These are phyloP conservation scores for Suillus bovinus DNA, from an alignment of 768 basidiomycete genomes.

Conservation along the genomic window DNA sequence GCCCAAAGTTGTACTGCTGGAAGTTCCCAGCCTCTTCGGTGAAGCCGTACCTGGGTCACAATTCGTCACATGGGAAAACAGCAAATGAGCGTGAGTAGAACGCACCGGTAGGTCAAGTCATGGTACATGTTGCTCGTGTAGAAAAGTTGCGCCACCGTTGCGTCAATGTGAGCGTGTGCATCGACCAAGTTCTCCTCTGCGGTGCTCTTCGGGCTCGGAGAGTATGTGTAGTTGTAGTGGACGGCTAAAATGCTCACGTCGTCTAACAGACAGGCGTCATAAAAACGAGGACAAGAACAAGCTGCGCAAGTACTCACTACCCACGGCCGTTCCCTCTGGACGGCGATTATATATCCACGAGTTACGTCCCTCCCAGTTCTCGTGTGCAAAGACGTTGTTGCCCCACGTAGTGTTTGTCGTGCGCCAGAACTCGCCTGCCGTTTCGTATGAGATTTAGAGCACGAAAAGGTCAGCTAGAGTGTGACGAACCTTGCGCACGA, in stretches of 20 bases:
- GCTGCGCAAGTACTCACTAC: not conserved
- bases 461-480: not conserved
- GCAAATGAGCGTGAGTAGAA: not conserved
- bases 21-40: constrained; percentile 93
- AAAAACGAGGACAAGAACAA: not conserved
- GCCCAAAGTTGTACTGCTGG: constrained; percentile 96
- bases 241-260: constrained; percentile 2
- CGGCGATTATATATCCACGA: constrained; percentile 73
- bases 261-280: not conserved
- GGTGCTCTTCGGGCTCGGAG: constrained; percentile 57
- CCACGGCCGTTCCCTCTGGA: constrained; percentile 48
- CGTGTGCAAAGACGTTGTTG: constrained; percentile 93
- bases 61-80: constrained; percentile 5
- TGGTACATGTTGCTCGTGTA: constrained; percentile 83
- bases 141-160: constrained; percentile 86
- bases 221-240: constrained; percentile 74
- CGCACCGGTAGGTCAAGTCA: constrained; percentile 75
- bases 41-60: constrained; percentile 78
- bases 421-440: constrained; percentile 41
- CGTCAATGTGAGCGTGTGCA: constrained; percentile 83
- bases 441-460: constrained; percentile 21
- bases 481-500: not conserved
- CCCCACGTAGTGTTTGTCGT: constrained; percentile 85
- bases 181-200: constrained; percentile 58
- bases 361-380: constrained; percentile 84